Conservation (phyloP, 495 filamentous ascomycete genomes). For the Aspergillus cristatus region DNA sequence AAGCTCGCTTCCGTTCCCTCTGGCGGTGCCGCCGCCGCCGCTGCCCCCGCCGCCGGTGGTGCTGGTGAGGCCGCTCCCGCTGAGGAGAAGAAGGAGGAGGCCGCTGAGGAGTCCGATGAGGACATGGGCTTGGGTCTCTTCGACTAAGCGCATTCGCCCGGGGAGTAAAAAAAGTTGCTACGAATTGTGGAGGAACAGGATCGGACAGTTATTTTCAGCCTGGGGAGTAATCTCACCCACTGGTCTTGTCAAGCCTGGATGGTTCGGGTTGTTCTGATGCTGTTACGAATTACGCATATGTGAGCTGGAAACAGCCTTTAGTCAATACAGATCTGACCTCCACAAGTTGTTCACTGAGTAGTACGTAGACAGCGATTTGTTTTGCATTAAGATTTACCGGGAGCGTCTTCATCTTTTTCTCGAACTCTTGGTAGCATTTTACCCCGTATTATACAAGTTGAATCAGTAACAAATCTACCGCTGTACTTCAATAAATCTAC, state of each 20-base stretch:
- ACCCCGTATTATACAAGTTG: too few relatives aligned
- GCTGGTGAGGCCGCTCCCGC: conserved; percentile 59
- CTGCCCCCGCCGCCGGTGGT: conserved; percentile 54
- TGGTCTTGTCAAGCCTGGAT: conserved; percentile 25
- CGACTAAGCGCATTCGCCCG: conserved; percentile 52
- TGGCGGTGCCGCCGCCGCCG: conserved; percentile 57
- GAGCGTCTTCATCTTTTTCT: background rate
- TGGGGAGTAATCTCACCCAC: conserved; percentile 22
- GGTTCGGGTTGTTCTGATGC: conserved; percentile 32
- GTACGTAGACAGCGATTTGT: too few relatives aligned
- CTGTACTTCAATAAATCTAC: too few relatives aligned
- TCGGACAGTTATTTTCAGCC: conserved; percentile 28
- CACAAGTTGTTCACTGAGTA: conserved; percentile 5
- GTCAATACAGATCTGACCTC: conserved; percentile 38
- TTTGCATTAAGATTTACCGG: too few relatives aligned
- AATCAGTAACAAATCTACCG: too few relatives aligned
- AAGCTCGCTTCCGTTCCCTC: conserved; percentile 98
- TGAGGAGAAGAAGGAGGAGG: conserved; percentile 64
- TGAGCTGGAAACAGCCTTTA: conserved; percentile 33
- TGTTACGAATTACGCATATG: conserved; percentile 33
- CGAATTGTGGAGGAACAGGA: conserved; percentile 24
- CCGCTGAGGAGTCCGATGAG: conserved; percentile 91
- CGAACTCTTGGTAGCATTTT: too few relatives aligned
- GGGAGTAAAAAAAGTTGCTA: conserved; percentile 18
- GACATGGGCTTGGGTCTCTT: conserved; percentile 99